These are phyloP conservation scores for Trichophyton schoenleinii DNA, from an alignment of 2,329 filamentous ascomycete genomes.

Conservation along the genomic window DNA sequence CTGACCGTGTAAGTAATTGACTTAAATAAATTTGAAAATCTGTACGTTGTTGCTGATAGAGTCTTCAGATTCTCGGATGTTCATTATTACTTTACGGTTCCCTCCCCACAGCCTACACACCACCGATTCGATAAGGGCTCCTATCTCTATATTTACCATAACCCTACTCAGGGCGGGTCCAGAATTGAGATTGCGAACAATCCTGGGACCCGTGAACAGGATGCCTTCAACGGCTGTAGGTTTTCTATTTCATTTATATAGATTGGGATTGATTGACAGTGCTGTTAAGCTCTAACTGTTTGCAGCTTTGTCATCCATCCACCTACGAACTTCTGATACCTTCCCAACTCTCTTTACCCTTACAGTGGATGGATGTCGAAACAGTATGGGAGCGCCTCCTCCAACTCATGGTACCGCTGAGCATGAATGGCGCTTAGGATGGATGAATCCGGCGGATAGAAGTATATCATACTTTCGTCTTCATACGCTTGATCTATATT, in stretches of 20 bases:
- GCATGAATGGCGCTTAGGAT: conserved; percentile 46
- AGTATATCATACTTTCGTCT: conserved; percentile 35
- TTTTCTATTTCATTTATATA: conserved; percentile 10
- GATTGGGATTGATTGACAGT: background rate
- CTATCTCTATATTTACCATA: conserved; percentile 53
- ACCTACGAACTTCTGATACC: conserved; percentile 44
- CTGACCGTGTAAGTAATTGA: conserved; percentile 33
- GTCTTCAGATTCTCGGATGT: conserved; percentile 47
- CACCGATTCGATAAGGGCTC: conserved; percentile 54
- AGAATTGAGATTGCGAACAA: conserved; percentile 53
- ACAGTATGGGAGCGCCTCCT: conserved; percentile 17
- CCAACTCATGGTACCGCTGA: conserved; percentile 20
- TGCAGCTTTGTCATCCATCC: conserved; percentile 40
- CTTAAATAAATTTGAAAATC: background rate
- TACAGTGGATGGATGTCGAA: conserved; percentile 36
- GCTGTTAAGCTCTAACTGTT: background rate
- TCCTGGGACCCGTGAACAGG: conserved; percentile 50
- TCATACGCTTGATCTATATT: conserved; percentile 51
- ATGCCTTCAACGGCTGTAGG: conserved; percentile 50
- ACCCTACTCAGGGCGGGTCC: conserved; percentile 39
- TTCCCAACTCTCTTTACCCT: conserved; percentile 50
- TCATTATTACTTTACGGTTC: conserved; percentile 51
- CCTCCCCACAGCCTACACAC: conserved; percentile 42
- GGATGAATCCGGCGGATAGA: conserved; percentile 40
- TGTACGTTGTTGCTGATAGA: conserved; percentile 8